Percentiles rank a stretch among this genome's conserved stretches.
phyloP scores from a whole-genome alignment of 371 early-diverging fungal genomes.

The Fennellomyces sp. region DNA sequence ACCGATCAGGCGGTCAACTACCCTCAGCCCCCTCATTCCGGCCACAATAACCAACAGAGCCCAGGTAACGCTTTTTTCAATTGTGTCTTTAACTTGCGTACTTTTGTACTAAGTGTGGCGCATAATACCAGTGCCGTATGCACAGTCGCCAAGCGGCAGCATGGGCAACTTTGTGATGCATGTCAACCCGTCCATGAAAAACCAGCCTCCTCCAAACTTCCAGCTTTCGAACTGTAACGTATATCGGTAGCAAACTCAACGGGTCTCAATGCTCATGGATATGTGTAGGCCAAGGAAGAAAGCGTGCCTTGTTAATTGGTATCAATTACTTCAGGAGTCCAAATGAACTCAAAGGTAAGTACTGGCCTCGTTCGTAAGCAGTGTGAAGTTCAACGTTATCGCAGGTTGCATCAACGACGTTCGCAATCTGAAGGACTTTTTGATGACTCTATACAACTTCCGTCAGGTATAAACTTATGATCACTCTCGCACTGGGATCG shows the following conservation, averaged over 20 bases:
- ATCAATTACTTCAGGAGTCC: neutral
- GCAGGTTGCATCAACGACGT: slow-evolving; percentile 95
- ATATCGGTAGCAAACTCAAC: neutral
- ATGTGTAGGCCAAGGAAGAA: neutral
- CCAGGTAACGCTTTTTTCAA: slow-evolving; percentile 30
- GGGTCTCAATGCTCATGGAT: neutral
- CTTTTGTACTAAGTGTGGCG: neutral
- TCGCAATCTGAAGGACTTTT: slow-evolving; percentile 75
- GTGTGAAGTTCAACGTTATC: no score
- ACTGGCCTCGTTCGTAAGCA: no score
- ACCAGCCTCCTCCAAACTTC: slow-evolving; percentile 40
- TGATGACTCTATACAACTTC: slow-evolving; percentile 69
- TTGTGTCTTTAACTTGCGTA: neutral
- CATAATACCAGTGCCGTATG: slow-evolving; percentile 9
- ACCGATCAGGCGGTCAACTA: slow-evolving; percentile 26
- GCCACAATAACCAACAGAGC: slow-evolving; percentile 19
- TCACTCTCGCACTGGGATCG: neutral
- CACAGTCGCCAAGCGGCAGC: neutral
- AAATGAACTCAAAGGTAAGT: slow-evolving; percentile 57
- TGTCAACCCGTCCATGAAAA: slow-evolving; percentile 37
- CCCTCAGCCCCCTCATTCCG: slow-evolving; percentile 26
- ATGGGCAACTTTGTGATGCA: neutral
- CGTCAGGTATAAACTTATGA: no score
- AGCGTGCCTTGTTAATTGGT: neutral
- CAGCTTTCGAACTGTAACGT: slow-evolving; percentile 71